These are phyloP conservation scores for Amanita thiersii DNA, from an alignment of 768 basidiomycete species.

Conservation along the genomic window DNA sequence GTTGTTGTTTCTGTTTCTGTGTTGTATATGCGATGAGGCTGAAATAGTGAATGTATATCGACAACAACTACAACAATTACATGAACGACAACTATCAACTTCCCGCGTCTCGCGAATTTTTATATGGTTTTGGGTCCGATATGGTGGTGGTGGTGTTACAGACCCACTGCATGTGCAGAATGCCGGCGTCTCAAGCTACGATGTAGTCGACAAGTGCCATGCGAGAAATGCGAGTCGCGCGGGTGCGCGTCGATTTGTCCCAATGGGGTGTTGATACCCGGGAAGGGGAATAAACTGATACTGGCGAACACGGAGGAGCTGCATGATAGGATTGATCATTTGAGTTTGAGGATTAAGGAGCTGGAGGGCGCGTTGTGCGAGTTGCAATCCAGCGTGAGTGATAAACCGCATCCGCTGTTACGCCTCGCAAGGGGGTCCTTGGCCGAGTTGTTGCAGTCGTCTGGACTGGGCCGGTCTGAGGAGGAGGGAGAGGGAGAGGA, in stretches of 20 bases:
- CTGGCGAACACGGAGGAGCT: slow-evolving; percentile 66
- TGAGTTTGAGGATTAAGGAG: slow-evolving; percentile 47
- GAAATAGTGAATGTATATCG: too few species aligned
- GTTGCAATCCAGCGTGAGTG: slow-evolving; percentile 39
- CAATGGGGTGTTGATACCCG: slow-evolving; percentile 57
- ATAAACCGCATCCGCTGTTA: slow-evolving; percentile 43
- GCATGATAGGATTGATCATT: slow-evolving; percentile 52
- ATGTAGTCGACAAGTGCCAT: slow-evolving; percentile 66
- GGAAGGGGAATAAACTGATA: slow-evolving; percentile 54
- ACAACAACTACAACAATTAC: too few species aligned
- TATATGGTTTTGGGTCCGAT: too few species aligned
- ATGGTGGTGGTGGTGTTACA: slow-evolving; percentile 13
- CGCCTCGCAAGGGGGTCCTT: slow-evolving; percentile 4
- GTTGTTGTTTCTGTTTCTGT: too few species aligned
- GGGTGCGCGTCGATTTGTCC: slow-evolving; percentile 74
- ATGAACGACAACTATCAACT: too few species aligned
- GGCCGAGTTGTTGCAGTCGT: slow-evolving; percentile 1
- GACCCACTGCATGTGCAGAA: slow-evolving; percentile 44
- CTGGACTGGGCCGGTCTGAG: too few species aligned
- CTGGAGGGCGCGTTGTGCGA: slow-evolving; percentile 51
- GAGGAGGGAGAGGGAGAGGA: too few species aligned
- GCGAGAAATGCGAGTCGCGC: slow-evolving; percentile 68
- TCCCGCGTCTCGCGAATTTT: too few species aligned
- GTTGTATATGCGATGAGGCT: too few species aligned
- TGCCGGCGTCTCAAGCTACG: slow-evolving; percentile 55